These are phyloP conservation scores for Mucor racemosus DNA, from an alignment of 371 early-diverging fungal genomes.

Conservation along the genomic window DNA sequence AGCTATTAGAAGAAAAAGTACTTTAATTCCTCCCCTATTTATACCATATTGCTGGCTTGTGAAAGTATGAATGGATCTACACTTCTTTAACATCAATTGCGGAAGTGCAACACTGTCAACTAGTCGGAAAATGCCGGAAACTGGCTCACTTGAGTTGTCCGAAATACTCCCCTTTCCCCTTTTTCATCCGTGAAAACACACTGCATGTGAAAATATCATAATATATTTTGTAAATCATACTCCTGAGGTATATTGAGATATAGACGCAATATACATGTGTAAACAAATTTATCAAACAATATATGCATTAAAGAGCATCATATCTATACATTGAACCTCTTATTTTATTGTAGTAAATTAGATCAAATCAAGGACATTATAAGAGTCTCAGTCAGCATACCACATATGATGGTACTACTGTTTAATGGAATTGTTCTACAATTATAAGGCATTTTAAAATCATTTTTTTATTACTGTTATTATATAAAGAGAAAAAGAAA, in stretches of 20 bases:
- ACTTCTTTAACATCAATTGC: constrained; percentile 4
- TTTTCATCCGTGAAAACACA: constrained; percentile 1
- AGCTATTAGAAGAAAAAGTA: neutral
- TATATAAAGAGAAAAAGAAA: neutral
- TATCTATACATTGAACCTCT: too few species aligned
- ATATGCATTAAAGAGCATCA: too few species aligned
- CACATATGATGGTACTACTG: too few species aligned
- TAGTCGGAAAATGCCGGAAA: constrained; percentile 17
- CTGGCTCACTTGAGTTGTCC: neutral
- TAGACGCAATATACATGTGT: neutral
- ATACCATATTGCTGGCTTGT: neutral
- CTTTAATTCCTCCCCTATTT: neutral
- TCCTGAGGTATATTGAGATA: neutral
- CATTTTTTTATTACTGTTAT: too few species aligned
- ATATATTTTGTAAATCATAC: neutral
- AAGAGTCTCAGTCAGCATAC: too few species aligned
- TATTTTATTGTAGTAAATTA: too few species aligned
- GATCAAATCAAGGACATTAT: too few species aligned
- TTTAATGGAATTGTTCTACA: too few species aligned
- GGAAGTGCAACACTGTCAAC: neutral
- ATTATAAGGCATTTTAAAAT: too few species aligned
- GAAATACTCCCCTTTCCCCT: neutral
- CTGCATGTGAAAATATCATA: constrained; percentile 11
- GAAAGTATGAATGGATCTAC: constrained; percentile 7
- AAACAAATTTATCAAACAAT: too few species aligned